Conservation (phyloP, 129 eudicot genomes). For the Flaveria linearis region DNA sequence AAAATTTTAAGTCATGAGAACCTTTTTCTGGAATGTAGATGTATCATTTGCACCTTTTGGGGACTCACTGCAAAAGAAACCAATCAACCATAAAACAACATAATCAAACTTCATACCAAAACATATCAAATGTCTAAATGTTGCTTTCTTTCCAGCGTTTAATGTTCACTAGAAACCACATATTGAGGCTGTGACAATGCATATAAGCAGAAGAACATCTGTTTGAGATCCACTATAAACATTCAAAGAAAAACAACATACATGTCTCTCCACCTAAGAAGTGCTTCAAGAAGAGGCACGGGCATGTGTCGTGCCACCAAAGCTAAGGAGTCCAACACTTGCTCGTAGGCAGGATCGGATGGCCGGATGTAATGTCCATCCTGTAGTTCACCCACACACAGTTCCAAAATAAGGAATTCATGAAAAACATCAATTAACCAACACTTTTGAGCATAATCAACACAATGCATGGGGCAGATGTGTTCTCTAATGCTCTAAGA, state of each 20-base stretch:
- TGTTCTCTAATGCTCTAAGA: not conserved
- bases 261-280: constrained; percentile 93
- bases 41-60: constrained; percentile 95
- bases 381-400: constrained; percentile 40
- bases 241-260: constrained; percentile 13
- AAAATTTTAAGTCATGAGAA: constrained; percentile 28
- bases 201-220: constrained; percentile 6
- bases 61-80: constrained; percentile 71
- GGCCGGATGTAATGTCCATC: constrained; percentile 88
- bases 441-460: constrained; percentile 19
- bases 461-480: constrained; percentile 7
- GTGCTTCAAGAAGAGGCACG: constrained; percentile 82
- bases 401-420: constrained; percentile 12
- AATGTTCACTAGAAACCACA: no score
- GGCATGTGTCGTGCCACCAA: constrained; percentile 94
- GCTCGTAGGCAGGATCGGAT: constrained; percentile 89
- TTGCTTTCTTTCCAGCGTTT: no score
- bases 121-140: not conserved
- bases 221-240: not conserved
- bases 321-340: constrained; percentile 85
- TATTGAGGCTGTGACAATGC: not conserved
- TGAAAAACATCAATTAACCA: constrained; percentile 13
- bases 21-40: constrained; percentile 88
- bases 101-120: constrained; percentile 3
- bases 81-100: constrained; percentile 23